A percentile compares a stretch with the other conserved stretches of the same genome.
phyloP scores from a whole-genome alignment of 805 yeast species.

The Starmera caribaea region DNA sequence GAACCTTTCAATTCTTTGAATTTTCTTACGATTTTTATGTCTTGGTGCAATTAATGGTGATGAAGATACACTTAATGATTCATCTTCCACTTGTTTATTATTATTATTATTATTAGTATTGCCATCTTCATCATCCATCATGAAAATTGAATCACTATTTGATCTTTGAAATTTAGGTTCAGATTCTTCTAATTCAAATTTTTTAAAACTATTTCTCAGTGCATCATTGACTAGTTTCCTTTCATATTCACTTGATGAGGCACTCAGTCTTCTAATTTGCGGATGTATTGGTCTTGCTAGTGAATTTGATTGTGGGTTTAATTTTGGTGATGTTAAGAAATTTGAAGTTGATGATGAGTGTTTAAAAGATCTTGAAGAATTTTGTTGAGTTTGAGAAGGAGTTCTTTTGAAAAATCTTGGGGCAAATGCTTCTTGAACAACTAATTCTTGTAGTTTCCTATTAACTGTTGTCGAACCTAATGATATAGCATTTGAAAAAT shows the following conservation, averaged over 20 bases:
- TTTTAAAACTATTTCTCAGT: constrained; percentile 13
- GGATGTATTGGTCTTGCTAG: constrained; percentile 1
- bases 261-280: constrained; percentile 11
- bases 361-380: not conserved
- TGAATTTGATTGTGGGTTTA: constrained; percentile 1
- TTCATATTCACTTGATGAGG: constrained; percentile 15
- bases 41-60: constrained; percentile 15
- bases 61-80: constrained; percentile 7
- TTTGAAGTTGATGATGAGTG: constrained; percentile 1
- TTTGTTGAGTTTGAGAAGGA: not conserved
- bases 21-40: constrained; percentile 22
- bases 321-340: constrained; percentile 11
- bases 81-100: constrained; percentile 1
- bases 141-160: constrained; percentile 27
- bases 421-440: constrained; percentile 64
- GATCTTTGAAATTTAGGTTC: constrained; percentile 7
- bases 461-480: constrained; percentile 62
- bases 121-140: constrained; percentile 35
- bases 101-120: constrained; percentile 7
- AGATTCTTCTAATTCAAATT: constrained; percentile 14
- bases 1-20: constrained; percentile 65
- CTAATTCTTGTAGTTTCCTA: constrained; percentile 60
- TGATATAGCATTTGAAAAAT: constrained; percentile 2
- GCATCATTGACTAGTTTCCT: constrained; percentile 4
- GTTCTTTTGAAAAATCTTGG: constrained; percentile 20